Conservation (phyloP, 176 grass and related monocot species). For the Rhynchospora pubera region DNA sequence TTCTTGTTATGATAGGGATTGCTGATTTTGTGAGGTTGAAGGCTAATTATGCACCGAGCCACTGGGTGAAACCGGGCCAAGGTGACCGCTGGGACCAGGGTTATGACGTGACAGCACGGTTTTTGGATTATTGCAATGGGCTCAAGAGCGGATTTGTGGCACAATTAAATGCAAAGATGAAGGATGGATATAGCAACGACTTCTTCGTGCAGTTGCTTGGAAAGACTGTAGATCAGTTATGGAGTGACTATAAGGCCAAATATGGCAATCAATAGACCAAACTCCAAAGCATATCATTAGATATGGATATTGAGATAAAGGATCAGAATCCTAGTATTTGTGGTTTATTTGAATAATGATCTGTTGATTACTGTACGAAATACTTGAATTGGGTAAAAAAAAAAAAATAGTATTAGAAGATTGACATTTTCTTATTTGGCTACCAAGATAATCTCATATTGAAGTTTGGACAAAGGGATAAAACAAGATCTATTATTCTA, state of each 20-base stretch:
- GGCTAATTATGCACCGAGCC: constrained; percentile 35
- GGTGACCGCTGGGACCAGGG: constrained; percentile 55
- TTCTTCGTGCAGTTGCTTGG: constrained; percentile 51
- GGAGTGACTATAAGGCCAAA: constrained; percentile 54
- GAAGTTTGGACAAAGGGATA: background rate
- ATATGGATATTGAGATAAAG: background rate
- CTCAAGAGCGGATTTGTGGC: constrained; percentile 45
- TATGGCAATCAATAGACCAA: constrained; percentile 14
- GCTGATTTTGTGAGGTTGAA: constrained; percentile 70
- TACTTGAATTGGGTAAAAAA: background rate
- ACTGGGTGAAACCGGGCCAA: constrained; percentile 44
- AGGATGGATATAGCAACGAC: constrained; percentile 31
- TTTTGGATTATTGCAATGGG: constrained; percentile 46
- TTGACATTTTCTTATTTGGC: background rate
- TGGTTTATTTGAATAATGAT: background rate
- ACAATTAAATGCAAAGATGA: constrained; percentile 54
- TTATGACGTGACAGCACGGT: constrained; percentile 54
- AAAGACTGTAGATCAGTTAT: constrained; percentile 47
- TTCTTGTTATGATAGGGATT: constrained; percentile 27
- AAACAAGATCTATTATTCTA: background rate
- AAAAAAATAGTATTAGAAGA: background rate
- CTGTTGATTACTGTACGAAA: too few species aligned
- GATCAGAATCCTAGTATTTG: background rate
- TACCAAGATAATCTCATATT: background rate
- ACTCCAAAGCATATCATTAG: background rate